phyloP scores from a whole-genome alignment of 306 rosid genomes.

The Fragaria nilgerrensis region DNA sequence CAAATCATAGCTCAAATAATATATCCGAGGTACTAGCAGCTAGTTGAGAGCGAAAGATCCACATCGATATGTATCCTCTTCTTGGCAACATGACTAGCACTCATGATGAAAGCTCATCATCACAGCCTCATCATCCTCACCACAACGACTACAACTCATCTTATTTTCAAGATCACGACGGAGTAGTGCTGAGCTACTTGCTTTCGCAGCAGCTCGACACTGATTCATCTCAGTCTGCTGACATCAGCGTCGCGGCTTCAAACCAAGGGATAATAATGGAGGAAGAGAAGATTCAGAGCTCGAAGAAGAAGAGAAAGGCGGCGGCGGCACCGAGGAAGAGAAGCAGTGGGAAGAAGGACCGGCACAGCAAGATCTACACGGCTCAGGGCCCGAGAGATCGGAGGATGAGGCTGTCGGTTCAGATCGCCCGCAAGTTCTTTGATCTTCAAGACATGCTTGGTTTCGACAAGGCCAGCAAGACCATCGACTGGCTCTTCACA shows the following conservation, averaged over 20 bases:
- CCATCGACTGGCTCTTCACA: constrained; percentile 52
- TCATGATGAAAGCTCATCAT: not conserved
- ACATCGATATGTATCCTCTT: constrained; percentile 7
- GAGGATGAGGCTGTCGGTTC: constrained; percentile 57
- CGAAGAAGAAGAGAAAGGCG: constrained; percentile 4
- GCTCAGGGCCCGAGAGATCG: constrained; percentile 55
- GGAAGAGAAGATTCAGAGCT: not conserved
- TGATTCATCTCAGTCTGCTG: not conserved
- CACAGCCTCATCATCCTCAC: not conserved
- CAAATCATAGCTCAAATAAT: not conserved
- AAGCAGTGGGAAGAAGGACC: constrained; percentile 42
- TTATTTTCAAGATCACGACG: constrained; percentile 34
- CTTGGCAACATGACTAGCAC: not conserved
- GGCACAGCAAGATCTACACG: constrained; percentile 63
- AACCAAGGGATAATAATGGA: not conserved
- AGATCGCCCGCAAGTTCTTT: constrained; percentile 51
- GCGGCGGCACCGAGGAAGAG: constrained; percentile 28
- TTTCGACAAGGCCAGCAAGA: constrained; percentile 57
- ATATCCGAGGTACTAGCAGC: not conserved
- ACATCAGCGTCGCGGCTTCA: not conserved
- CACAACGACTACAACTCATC: constrained; percentile 4
- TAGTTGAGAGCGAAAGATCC: constrained; percentile 8
- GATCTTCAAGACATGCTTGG: constrained; percentile 61
- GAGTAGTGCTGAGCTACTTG: constrained; percentile 33
- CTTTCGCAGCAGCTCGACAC: constrained; percentile 31